Evolutionary conservation across 305 asterid species (phyloP), one percentile per base, ranked within the genome.

Genomic region (Fraxinus paxiana): DNA sequence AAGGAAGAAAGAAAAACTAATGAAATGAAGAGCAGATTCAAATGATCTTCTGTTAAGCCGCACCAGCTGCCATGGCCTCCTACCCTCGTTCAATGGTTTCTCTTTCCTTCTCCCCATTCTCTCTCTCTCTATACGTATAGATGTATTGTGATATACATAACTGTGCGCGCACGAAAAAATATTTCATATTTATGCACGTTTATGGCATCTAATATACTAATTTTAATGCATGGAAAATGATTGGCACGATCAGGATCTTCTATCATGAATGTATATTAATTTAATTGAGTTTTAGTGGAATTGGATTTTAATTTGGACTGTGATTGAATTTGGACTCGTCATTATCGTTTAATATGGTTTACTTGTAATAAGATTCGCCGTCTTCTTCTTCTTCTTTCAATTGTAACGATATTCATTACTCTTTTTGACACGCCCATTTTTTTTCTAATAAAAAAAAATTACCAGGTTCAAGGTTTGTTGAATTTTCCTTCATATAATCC

Each of bases 61-160:
- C 88, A 63, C 88, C 92, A 33, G 87, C 90, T 87, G 89, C 92
- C 86, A 91, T 92, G 96, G 89, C 89, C 82, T 87, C 97, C 89
- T 81, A 90, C 89, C 92, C 94, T 77, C 91, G 92, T 85, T 73
- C 94, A 28, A 81, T 84, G 94, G 94, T 89, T 77, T 80, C 80
- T 41, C 34, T 76, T 35, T 75, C 13, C 12, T 6, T 22, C 65
- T 24, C 1, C 10, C 18, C 28, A 2, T 12, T 6, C 24, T 41
- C 30, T 75, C 10, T 80, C 1, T 69, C 6, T 59, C 22, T 48
- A 20, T 79, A 51, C 63, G n/a, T 74, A 24, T 38, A 37, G 13
- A 7, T 48, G 20, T 33, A 9, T 63, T 33, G 5, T 22, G 2
- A 10, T 12, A 43, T 63, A 28, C 6, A 30, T 46, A 20, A 33